phyloP scores from a whole-genome alignment of 2,329 filamentous ascomycete species.

The Diaporthe sp. region DNA sequence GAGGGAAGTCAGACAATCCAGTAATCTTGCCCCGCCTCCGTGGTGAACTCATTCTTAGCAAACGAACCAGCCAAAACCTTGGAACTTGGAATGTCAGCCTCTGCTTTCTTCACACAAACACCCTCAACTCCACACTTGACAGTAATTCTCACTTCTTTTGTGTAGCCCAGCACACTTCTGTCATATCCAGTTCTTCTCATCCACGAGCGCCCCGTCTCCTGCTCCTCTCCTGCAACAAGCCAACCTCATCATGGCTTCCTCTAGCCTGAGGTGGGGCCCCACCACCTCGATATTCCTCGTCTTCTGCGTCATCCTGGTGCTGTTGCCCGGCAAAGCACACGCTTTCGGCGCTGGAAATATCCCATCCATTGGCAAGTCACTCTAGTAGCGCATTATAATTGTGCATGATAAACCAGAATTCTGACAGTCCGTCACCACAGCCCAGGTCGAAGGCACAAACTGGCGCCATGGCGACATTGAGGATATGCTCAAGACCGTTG shows the following conservation, averaged over 20 bases:
- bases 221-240: neutral
- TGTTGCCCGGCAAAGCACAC: conserved; percentile 68
- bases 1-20: conserved; percentile 12
- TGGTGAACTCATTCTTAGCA: conserved; percentile 29
- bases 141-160: neutral
- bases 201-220: neutral
- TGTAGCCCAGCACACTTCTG: neutral
- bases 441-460: conserved; percentile 76
- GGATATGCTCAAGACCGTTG: conserved; percentile 78
- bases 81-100: conserved; percentile 31
- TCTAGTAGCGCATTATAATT: neutral
- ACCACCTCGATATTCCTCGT: conserved; percentile 63
- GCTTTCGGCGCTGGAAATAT: conserved; percentile 82
- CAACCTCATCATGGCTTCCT: conserved; percentile 60
- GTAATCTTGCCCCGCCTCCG: conserved; percentile 23
- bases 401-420: no score
- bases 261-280: conserved; percentile 60
- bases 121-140: neutral
- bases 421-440: conserved; percentile 40
- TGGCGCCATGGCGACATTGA: conserved; percentile 75
- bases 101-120: conserved; percentile 16
- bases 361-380: conserved; percentile 67
- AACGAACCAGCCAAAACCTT: conserved; percentile 22
- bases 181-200: neutral
- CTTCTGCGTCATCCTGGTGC: conserved; percentile 66